Evolutionary conservation across 306 rosid species (phyloP), one percentile per base, ranked within the genome.

Genomic region (Ormosia semicastrata): DNA sequence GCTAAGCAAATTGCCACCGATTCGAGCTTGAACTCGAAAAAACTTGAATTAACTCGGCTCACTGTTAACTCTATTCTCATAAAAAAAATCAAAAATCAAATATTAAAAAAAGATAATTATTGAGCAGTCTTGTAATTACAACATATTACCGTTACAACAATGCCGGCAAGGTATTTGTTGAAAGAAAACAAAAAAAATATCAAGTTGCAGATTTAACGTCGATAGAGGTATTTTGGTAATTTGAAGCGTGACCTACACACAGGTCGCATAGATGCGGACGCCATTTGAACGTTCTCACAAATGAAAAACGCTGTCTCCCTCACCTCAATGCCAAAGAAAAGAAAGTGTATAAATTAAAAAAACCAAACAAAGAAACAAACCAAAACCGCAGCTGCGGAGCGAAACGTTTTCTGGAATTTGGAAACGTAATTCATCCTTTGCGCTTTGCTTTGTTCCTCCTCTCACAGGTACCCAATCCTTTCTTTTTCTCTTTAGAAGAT

Each of bases 391-490:
- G 18, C 64, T 15, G 33, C 46, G 8, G 9, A 50, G 44, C 37
- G 63, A 78, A 86, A 66, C 86, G 57, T 77, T 65, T 81, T 57
- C 81, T 24, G 69, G 40, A 50, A 56, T 56, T 32, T 24, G 18
- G 52, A 72, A 69, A 75, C 56, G 59, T 47, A 34, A 52, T 66
- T 74, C 83, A 52, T 83, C 83, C 52, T 81, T 73, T 81, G 54
- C 77, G 53, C 80, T 33, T 67, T 44, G 36, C 52, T 72, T 44
- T 64, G 72, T 67, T 82, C 89, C 79, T 86, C 85, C 86, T 80
- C 83, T 66, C 70, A 8, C 88, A 87, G 89, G 92, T 85, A 84
- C 75, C 63, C 18, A 50, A 44, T 7, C 33, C 71, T 71, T 80
- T 79, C 37, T 71, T 6, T 44, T 56, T 77, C 60, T 62, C 47